phyloP scores from a whole-genome alignment of 495 filamentous ascomycete species.

The Evernia prunastri region DNA sequence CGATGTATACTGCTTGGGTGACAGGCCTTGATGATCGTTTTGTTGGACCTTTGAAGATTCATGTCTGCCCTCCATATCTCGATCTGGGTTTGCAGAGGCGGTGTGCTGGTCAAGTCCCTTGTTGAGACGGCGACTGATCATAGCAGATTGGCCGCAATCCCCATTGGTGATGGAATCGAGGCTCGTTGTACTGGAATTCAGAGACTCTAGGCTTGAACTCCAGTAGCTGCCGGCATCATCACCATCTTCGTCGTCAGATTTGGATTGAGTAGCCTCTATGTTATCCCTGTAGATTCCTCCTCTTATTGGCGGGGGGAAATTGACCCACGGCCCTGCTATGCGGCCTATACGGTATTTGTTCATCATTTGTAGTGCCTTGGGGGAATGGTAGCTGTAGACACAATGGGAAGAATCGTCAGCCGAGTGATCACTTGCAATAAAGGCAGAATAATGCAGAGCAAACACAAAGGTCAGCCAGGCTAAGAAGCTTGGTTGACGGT shows the following conservation, averaged over 20 bases:
- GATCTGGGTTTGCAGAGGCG: neutral
- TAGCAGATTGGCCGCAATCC: neutral
- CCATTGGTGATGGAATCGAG: neutral
- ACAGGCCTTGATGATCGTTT: neutral
- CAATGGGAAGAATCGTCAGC: neutral
- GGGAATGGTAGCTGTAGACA: conserved; percentile 28
- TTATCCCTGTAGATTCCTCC: conserved; percentile 22
- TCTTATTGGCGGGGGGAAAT: conserved; percentile 32
- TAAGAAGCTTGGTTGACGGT: conserved; percentile 1
- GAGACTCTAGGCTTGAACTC: conserved; percentile 4
- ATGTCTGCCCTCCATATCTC: neutral
- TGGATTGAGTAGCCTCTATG: conserved; percentile 17
- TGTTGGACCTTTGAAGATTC: neutral
- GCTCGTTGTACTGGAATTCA: conserved; percentile 14
- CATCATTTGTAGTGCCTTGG: conserved; percentile 26
- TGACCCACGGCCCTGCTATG: conserved; percentile 27
- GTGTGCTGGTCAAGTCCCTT: neutral
- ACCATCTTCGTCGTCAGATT: conserved; percentile 18
- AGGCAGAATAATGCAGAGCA: neutral
- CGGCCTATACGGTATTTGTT: conserved; percentile 31
- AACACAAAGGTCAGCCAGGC: neutral
- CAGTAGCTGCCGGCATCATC: conserved; percentile 17
- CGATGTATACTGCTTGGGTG: conserved; percentile 13
- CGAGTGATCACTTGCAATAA: neutral
- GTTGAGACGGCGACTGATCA: neutral